phyloP scores from a whole-genome alignment of 2,329 filamentous ascomycete species.

The Colletotrichum truncatum region DNA sequence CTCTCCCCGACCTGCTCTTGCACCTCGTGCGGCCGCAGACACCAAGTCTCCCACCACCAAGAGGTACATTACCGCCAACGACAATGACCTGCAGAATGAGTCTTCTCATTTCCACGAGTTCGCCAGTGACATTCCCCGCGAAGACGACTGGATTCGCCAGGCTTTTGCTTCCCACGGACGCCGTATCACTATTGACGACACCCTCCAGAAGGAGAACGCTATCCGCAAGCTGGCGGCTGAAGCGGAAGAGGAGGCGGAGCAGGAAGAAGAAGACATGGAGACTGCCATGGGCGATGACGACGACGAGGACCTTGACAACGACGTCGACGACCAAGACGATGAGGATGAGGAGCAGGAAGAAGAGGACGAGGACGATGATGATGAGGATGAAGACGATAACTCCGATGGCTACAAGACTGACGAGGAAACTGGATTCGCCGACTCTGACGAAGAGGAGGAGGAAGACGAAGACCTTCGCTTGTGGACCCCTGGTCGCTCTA shows the following conservation, averaged over 20 bases:
- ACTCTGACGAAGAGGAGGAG: conserved; percentile 73
- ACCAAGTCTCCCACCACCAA: conserved; percentile 47
- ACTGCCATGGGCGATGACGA: conserved; percentile 52
- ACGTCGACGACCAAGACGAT: conserved; percentile 61
- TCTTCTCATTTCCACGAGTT: conserved; percentile 87
- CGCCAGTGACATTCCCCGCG: conserved; percentile 80
- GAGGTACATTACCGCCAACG: conserved; percentile 61
- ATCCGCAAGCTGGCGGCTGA: conserved; percentile 89
- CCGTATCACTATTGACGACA: conserved; percentile 89
- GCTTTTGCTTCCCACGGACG: conserved; percentile 70
- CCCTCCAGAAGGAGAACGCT: conserved; percentile 86
- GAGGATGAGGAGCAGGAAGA: conserved; percentile 62
- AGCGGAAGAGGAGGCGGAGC: conserved; percentile 86
- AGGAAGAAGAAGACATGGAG: conserved; percentile 74
- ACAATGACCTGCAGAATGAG: conserved; percentile 61
- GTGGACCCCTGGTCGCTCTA: conserved; percentile 60
- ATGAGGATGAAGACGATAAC: conserved; percentile 62
- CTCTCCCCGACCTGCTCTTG: conserved; percentile 34
- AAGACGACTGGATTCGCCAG: conserved; percentile 89
- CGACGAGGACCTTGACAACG: conserved; percentile 57
- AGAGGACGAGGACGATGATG: conserved; percentile 58
- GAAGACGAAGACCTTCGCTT: conserved; percentile 73
- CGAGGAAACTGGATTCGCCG: conserved; percentile 73
- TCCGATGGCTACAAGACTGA: conserved; percentile 80
- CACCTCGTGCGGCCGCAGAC: conserved; percentile 47